A percentile compares a stretch with the other conserved stretches of the same genome.
These are phyloP conservation scores for Colletotrichum sp. DNA, from an alignment of 2,329 filamentous ascomycete genomes.

Conservation along the genomic window DNA sequence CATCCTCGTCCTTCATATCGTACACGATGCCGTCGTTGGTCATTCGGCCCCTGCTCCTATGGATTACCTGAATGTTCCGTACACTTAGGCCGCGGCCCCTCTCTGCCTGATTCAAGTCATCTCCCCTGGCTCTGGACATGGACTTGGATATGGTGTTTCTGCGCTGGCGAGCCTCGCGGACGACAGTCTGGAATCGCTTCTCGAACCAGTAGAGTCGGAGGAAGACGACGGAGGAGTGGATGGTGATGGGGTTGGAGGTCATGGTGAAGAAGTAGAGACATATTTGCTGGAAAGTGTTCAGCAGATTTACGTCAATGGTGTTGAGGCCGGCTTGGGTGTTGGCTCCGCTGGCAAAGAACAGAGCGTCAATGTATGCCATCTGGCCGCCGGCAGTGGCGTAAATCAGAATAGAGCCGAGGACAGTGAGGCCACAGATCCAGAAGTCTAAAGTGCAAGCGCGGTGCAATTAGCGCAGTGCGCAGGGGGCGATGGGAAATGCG, in stretches of 20 bases:
- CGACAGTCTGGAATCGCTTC: slow-evolving; percentile 88
- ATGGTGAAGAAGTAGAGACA: slow-evolving; percentile 74
- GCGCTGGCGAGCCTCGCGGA: slow-evolving; percentile 70
- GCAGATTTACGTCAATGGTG: slow-evolving; percentile 69
- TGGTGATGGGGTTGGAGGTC: slow-evolving; percentile 81
- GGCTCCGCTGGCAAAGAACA: slow-evolving; percentile 85
- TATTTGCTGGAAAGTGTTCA: slow-evolving; percentile 76
- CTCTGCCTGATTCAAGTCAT: slow-evolving; percentile 55
- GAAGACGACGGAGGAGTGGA: slow-evolving; percentile 87
- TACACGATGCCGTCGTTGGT: slow-evolving; percentile 65
- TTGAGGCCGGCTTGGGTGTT: slow-evolving; percentile 95
- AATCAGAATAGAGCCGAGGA: slow-evolving; percentile 79
- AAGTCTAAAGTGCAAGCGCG: slow-evolving; percentile 57
- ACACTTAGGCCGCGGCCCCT: slow-evolving; percentile 54
- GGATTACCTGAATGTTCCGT: slow-evolving; percentile 69
- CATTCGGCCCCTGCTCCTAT: slow-evolving; percentile 58
- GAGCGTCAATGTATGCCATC: slow-evolving; percentile 81
- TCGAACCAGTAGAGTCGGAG: slow-evolving; percentile 98
- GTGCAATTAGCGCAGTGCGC: slow-evolving; percentile 8
- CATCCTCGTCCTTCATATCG: slow-evolving; percentile 40
- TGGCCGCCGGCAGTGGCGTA: slow-evolving; percentile 63
- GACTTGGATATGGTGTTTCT: slow-evolving; percentile 69
- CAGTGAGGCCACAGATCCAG: slow-evolving; percentile 76
- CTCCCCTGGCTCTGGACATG: slow-evolving; percentile 49
- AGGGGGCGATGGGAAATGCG: not conserved